Percentiles rank a stretch among this genome's conserved stretches.
Evolutionary conservation across 768 basidiomycete species (phyloP).

Genomic region (Suillus sp.): DNA sequence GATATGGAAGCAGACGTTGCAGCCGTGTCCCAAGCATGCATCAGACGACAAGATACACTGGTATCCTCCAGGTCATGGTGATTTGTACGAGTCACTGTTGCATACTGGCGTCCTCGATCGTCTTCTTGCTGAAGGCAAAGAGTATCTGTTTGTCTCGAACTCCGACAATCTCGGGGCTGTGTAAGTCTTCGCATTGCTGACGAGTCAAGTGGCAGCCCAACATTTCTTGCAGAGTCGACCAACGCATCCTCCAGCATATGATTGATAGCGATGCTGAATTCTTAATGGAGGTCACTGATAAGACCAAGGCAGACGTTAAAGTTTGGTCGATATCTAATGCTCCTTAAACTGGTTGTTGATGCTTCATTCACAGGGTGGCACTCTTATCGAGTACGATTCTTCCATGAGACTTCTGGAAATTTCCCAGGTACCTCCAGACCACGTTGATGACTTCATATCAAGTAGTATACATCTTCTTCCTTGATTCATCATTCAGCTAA

Average conservation of each 20-base stretch:
- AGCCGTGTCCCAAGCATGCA: conserved; percentile 78
- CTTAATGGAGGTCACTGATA: conserved; percentile 95
- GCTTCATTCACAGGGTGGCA: conserved; percentile 59
- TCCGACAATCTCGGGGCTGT: conserved; percentile 95
- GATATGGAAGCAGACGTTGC: conserved; percentile 85
- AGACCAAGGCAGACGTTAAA: conserved; percentile 86
- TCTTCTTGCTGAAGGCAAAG: conserved; percentile 88
- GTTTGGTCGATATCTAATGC: conserved; percentile 21
- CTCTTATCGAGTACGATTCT: conserved; percentile 90
- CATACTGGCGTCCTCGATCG: conserved; percentile 92
- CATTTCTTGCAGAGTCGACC: conserved; percentile 60
- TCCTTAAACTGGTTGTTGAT: neutral
- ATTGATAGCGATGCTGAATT: conserved; percentile 80
- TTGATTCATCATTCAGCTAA: conserved; percentile 10
- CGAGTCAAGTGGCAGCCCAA: conserved; percentile 13
- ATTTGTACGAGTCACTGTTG: conserved; percentile 89
- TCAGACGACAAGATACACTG: conserved; percentile 87
- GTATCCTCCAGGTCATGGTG: conserved; percentile 98
- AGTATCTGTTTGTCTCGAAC: conserved; percentile 97
- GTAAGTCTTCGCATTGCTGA: conserved; percentile 42
- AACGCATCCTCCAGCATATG: conserved; percentile 86
- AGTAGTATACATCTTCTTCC: conserved; percentile 37
- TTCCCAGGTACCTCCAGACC: conserved; percentile 91
- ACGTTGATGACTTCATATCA: conserved; percentile 93
- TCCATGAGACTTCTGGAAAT: conserved; percentile 88